Evolutionary conservation across 176 grass and related monocot genomes (phyloP).

Genomic region (Elymus sibiricus): DNA sequence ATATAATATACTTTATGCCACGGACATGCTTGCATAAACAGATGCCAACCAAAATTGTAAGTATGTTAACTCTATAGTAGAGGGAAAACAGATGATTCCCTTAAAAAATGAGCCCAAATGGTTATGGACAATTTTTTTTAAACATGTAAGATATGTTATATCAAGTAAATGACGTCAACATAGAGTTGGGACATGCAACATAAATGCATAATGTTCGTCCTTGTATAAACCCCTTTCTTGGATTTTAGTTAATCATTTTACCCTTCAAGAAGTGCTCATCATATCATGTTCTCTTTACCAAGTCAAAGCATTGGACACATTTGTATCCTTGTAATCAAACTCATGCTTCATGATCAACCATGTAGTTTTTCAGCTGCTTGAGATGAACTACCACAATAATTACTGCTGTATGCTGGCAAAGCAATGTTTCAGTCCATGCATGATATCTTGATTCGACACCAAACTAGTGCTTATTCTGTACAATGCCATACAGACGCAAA

Average conservation of each 20-base stretch:
- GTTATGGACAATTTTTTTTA: not conserved
- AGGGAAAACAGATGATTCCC: not conserved
- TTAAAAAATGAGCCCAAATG: not conserved
- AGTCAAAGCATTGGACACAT: not conserved
- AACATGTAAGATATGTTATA: not conserved
- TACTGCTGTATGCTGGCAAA: not conserved
- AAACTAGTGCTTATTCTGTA: not conserved
- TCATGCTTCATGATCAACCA: not conserved
- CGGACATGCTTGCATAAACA: not conserved
- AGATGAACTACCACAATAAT: slow-evolving; percentile 1
- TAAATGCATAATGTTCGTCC: not conserved
- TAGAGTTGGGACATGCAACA: not conserved
- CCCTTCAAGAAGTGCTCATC: not conserved
- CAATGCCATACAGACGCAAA: not conserved
- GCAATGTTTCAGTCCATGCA: not conserved
- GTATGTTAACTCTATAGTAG: not conserved
- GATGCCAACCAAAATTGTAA: not conserved
- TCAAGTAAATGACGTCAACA: not conserved
- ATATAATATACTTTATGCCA: not conserved
- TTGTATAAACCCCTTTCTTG: not conserved
- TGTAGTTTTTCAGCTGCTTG: not conserved
- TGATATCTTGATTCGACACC: not conserved
- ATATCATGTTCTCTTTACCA: not conserved
- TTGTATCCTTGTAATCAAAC: not conserved
- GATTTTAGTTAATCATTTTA: not conserved